Evolutionary conservation across 768 basidiomycete species (phyloP).

Genomic region (Suillus paluster): DNA sequence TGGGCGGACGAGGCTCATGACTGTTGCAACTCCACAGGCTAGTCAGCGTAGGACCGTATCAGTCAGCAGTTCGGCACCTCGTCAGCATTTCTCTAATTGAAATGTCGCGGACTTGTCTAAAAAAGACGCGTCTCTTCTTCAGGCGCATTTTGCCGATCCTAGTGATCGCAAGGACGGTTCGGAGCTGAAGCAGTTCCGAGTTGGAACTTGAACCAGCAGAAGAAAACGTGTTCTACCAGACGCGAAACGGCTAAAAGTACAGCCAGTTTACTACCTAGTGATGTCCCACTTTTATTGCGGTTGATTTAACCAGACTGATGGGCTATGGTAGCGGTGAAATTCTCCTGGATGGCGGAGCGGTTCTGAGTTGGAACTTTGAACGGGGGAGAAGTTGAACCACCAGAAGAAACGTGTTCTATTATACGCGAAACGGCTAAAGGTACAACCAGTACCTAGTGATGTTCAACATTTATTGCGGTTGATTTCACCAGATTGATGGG

Average conservation of each 20-base stretch:
- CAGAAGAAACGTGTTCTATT: slow-evolving; percentile 12
- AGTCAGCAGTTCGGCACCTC: neutral
- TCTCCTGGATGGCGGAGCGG: no score
- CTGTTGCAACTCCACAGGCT: no score
- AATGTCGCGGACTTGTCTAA: neutral
- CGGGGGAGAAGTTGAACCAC: no score
- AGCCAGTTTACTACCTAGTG: no score
- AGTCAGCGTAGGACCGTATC: neutral
- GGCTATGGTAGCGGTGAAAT: no score
- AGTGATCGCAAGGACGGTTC: neutral
- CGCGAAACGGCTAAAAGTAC: slow-evolving; percentile 29
- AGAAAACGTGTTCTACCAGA: slow-evolving; percentile 12
- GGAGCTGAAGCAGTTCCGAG: neutral
- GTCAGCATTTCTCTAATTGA: neutral
- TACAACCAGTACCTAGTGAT: no score
- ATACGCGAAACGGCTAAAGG: slow-evolving; percentile 25
- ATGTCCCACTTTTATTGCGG: no score
- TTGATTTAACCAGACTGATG: no score
- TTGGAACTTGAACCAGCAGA: neutral
- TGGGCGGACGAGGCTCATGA: no score
- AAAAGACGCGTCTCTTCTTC: neutral
- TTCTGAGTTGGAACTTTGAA: neutral
- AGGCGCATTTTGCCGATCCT: slow-evolving; percentile 2
- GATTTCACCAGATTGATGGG: no score
- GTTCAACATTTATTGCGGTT: no score